Conservation (phyloP, 306 rosid genomes). For the Purshia tridentata region DNA sequence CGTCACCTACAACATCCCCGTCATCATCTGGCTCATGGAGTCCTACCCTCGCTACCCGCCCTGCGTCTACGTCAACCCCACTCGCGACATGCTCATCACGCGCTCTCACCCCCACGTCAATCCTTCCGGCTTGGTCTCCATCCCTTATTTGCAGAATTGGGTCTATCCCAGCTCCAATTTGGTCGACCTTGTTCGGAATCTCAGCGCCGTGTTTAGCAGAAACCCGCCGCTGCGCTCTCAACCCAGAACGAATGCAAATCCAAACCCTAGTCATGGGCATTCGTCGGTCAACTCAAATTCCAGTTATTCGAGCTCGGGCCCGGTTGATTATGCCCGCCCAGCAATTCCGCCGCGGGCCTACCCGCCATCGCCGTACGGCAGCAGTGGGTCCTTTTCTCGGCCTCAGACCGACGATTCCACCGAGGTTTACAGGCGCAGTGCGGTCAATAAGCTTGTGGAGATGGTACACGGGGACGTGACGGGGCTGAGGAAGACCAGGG, state of each 20-base stretch:
- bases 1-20: constrained; percentile 85
- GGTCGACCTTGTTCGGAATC: constrained; percentile 50
- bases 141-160: constrained; percentile 75
- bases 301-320: constrained; percentile 8
- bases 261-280: constrained; percentile 27
- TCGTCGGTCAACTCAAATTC: constrained; percentile 22
- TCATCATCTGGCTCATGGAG: constrained; percentile 89
- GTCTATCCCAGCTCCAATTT: constrained; percentile 74
- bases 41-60: constrained; percentile 92
- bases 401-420: constrained; percentile 60
- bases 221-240: constrained; percentile 91
- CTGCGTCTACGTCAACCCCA: constrained; percentile 81
- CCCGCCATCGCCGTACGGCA: constrained; percentile 81
- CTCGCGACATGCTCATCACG: constrained; percentile 93
- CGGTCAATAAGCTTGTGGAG: constrained; percentile 79
- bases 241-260: constrained; percentile 45
- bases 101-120: constrained; percentile 73
- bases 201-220: constrained; percentile 52
- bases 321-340: constrained; percentile 39
- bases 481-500: constrained; percentile 57
- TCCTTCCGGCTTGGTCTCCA: constrained; percentile 78
- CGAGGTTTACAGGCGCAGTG: constrained; percentile 64
- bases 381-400: constrained; percentile 30
- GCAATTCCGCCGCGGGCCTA: constrained; percentile 56
- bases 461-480: constrained; percentile 54